Conservation (phyloP, 345 rosid species). For the Populus simonii region DNA sequence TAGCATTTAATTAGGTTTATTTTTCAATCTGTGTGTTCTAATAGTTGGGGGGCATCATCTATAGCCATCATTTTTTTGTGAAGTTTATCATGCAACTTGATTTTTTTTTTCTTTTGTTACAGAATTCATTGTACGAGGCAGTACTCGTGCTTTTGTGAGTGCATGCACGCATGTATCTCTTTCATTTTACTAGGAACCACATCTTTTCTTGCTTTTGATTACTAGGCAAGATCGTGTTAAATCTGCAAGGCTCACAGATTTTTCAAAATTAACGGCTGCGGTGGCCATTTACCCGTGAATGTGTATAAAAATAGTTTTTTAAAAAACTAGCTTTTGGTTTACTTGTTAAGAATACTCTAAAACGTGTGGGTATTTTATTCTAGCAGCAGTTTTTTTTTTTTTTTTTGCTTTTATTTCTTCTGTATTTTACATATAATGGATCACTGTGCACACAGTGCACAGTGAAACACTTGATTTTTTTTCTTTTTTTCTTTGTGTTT, state of each 20-base stretch:
- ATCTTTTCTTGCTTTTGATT: background rate
- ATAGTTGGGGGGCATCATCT: background rate
- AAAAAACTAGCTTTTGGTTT: too few relatives aligned
- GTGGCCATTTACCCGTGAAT: background rate
- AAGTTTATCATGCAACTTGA: background rate
- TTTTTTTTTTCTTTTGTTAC: background rate
- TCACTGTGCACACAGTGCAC: too few relatives aligned
- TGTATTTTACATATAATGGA: too few relatives aligned
- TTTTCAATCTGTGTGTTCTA: background rate
- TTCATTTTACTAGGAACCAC: background rate
- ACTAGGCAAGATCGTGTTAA: background rate
- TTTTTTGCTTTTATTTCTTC: too few relatives aligned
- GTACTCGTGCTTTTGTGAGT: background rate
- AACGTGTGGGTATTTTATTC: too few relatives aligned
- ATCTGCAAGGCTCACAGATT: background rate
- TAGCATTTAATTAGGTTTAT: background rate
- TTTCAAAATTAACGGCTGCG: background rate
- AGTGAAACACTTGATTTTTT: too few relatives aligned
- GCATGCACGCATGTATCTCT: background rate
- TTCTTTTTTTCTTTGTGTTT: too few relatives aligned
- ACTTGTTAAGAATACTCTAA: too few relatives aligned
- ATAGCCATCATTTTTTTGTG: background rate
- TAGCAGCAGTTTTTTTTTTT: too few relatives aligned
- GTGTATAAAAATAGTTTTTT: too few relatives aligned
- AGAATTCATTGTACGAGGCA: conserved; percentile 15